These are phyloP conservation scores for Fusarium napiforme DNA, from an alignment of 2,329 filamentous ascomycete species.

Conservation along the genomic window DNA sequence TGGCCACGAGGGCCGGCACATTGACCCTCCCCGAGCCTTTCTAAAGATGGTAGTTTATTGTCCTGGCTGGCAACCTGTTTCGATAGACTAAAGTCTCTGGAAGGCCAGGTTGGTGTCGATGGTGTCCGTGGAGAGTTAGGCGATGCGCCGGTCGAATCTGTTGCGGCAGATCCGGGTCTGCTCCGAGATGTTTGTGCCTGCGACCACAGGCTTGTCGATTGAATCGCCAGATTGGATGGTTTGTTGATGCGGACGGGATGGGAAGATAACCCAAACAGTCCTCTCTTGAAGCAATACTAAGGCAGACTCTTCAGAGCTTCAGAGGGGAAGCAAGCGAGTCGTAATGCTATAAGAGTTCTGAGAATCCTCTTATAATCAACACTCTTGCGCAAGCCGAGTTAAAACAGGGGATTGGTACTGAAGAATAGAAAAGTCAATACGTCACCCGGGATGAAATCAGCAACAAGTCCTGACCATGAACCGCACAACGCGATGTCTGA, in stretches of 20 bases:
- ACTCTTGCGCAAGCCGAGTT: conserved; percentile 8
- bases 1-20: conserved; percentile 65
- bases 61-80: conserved; percentile 38
- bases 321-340: conserved; percentile 4
- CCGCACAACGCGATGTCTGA: conserved; percentile 28
- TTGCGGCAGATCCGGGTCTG: conserved; percentile 47
- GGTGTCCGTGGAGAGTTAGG: conserved; percentile 52
- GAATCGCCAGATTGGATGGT: conserved; percentile 49
- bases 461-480: conserved; percentile 20
- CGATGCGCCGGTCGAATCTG: conserved; percentile 49
- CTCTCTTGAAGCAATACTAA: conserved; percentile 33
- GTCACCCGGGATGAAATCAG: conserved; percentile 30
- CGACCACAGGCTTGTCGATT: conserved; percentile 49
- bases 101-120: conserved; percentile 48
- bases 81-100: conserved; percentile 35
- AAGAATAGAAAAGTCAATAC: conserved; percentile 26
- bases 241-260: conserved; percentile 46
- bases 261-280: conserved; percentile 51
- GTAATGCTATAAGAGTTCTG: conserved; percentile 3
- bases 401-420: conserved; percentile 17
- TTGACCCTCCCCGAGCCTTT: conserved; percentile 57
- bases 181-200: conserved; percentile 48
- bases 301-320: conserved; percentile 7
- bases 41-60: conserved; percentile 34
- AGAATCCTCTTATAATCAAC: conserved; percentile 3